Evolutionary conservation across 495 filamentous ascomycete genomes (phyloP), one percentile per base, ranked within the genome.

Genomic region (Penicillium fimorum): DNA sequence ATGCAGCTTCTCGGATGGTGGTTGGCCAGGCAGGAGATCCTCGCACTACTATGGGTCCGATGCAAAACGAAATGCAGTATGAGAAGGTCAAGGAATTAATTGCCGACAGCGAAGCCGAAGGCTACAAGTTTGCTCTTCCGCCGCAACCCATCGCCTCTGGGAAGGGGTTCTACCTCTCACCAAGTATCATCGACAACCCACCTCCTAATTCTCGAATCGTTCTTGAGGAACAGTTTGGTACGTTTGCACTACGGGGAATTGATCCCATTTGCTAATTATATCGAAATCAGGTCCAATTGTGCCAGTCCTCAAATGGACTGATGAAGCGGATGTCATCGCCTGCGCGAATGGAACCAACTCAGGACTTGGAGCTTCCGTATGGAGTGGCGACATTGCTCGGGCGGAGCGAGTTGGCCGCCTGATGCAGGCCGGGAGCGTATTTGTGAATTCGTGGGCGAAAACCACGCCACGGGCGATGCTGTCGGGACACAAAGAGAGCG

Each of bases 401-500:
- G 79, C 77, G 8, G 63, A 66, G 43, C 57, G 69, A n/a, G 71
- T 81, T 49, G 77, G 62, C 3, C 44, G 62, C 30, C 66, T 66
- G 15, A 63, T 83, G 12, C 66, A 81, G 56, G 74, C 76, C 17
- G 81, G 81, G n/a, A 69, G n/a, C 49, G 65, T 69, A 2, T 70
- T 56, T 29, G 53, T 66, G n/a, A 75, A 71, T 56, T 48, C 49
- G 1, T 46, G 49, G 27, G 50, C 59, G 20, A 58, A 56, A 11
- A 46, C 50, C 4, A 53, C 46, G 9, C 77, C 77, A 20, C 76
- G 73, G 46, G 80, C 79, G 4, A 76, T 76, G 62, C 84, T 88
- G 57, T 74, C 68, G 24, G 85, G 85, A 18, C 78, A 82, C 67
- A 87, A 88, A 75, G 78, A 85, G 61, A 81, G 76, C 55, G 85